phyloP scores from a whole-genome alignment of 768 basidiomycete genomes.

The Pleurotus eryngii region DNA sequence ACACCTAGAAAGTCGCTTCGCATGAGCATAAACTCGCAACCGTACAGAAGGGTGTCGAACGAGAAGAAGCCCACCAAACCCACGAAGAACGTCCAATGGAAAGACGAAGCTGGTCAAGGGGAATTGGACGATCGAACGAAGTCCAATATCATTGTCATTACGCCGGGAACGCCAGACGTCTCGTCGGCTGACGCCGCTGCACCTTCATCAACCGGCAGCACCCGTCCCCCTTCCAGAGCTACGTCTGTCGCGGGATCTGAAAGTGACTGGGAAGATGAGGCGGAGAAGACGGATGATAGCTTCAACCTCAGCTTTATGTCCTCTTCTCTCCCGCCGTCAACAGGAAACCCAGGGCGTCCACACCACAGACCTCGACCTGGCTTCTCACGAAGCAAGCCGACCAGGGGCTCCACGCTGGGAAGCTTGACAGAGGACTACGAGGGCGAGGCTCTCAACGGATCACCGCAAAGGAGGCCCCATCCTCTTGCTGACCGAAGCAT shows the following conservation, averaged over 20 bases:
- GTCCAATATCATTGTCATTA: slow-evolving; percentile 26
- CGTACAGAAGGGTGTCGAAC: slow-evolving; percentile 63
- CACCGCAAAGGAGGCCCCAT: slow-evolving; percentile 28
- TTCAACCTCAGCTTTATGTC: slow-evolving; percentile 52
- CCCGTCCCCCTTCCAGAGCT: slow-evolving; percentile 36
- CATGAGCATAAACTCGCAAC: slow-evolving; percentile 54
- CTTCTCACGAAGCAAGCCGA: slow-evolving; percentile 59
- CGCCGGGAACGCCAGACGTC: slow-evolving; percentile 32
- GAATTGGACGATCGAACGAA: slow-evolving; percentile 62
- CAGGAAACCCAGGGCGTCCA: slow-evolving; percentile 35
- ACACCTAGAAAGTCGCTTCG: slow-evolving; percentile 74
- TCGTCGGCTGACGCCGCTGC: slow-evolving; percentile 17
- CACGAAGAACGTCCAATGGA: slow-evolving; percentile 83
- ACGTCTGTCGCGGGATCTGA: slow-evolving; percentile 64
- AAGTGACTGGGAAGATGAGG: slow-evolving; percentile 89
- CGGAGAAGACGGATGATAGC: slow-evolving; percentile 81
- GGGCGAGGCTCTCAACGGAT: slow-evolving; percentile 19
- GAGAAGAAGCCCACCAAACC: slow-evolving; percentile 54
- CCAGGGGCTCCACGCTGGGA: slow-evolving; percentile 40
- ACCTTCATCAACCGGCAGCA: slow-evolving; percentile 20
- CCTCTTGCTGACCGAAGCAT: slow-evolving; percentile 69
- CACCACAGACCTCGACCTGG: slow-evolving; percentile 63
- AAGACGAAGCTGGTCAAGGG: slow-evolving; percentile 82
- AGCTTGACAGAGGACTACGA: slow-evolving; percentile 78
- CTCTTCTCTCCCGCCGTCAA: slow-evolving; percentile 37